These are phyloP conservation scores for Radiomyces spectabilis DNA, from an alignment of 192 early-diverging fungal genomes.

Conservation along the genomic window DNA sequence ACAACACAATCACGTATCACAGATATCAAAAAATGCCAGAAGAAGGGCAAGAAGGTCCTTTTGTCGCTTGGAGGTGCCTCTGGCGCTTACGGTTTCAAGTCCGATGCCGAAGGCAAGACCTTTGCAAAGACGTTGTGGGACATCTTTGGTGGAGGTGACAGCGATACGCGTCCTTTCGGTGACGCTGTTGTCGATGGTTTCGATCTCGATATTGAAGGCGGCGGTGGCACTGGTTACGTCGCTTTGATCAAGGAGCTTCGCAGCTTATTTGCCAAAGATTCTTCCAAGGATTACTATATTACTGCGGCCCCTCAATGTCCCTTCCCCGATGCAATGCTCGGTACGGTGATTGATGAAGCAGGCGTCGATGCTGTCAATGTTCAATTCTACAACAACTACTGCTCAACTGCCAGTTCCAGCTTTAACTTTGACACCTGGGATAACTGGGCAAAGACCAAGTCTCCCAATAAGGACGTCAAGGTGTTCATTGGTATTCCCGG, in stretches of 20 bases:
- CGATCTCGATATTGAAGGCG: constrained; percentile 64
- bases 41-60: constrained; percentile 61
- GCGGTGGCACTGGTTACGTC: constrained; percentile 44
- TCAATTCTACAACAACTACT: constrained; percentile 83
- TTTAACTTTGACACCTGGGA: constrained; percentile 75
- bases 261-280: constrained; percentile 38
- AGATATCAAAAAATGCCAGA: constrained; percentile 67
- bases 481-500: constrained; percentile 65
- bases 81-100: constrained; percentile 54
- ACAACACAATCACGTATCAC: not conserved
- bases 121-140: constrained; percentile 73
- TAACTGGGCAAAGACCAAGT: constrained; percentile 50
- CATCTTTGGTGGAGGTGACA: constrained; percentile 62
- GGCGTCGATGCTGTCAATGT: constrained; percentile 64
- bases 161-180: constrained; percentile 60
- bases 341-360: constrained; percentile 45
- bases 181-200: constrained; percentile 45
- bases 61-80: constrained; percentile 66
- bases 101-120: constrained; percentile 42
- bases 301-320: constrained; percentile 71
- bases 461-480: constrained; percentile 58
- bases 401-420: constrained; percentile 37
- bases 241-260: constrained; percentile 53
- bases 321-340: constrained; percentile 67
- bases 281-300: constrained; percentile 46